A percentile compares a stretch with the other conserved stretches of the same genome.
phyloP scores from a whole-genome alignment of 768 basidiomycete genomes.

The Pisolithus albus region DNA sequence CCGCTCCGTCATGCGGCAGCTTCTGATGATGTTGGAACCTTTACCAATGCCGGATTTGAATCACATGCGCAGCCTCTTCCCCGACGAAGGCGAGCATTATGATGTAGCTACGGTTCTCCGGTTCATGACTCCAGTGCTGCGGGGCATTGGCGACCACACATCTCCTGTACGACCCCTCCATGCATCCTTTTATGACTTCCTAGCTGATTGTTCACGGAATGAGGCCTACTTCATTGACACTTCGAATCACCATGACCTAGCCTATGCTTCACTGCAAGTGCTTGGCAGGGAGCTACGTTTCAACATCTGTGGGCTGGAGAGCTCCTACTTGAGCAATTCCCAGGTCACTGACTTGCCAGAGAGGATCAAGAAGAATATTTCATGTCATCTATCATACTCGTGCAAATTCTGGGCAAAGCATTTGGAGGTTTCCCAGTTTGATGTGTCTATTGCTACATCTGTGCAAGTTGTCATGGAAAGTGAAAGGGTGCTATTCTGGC shows the following conservation, averaged over 20 bases:
- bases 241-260: slow-evolving; percentile 14
- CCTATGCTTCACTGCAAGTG: slow-evolving; percentile 15
- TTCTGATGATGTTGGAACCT: slow-evolving; percentile 4
- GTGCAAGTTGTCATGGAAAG: background rate
- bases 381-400: slow-evolving; percentile 4
- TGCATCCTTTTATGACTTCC: slow-evolving; percentile 25
- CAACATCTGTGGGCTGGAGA: slow-evolving; percentile 29
- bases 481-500: slow-evolving; percentile 6
- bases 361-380: background rate
- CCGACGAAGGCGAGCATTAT: background rate
- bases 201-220: slow-evolving; percentile 10
- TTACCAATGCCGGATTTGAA: background rate
- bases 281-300: slow-evolving; percentile 27
- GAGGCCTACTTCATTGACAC: slow-evolving; percentile 9
- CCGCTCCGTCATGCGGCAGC: background rate
- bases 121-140: slow-evolving; percentile 4
- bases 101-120: background rate
- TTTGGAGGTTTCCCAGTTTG: background rate
- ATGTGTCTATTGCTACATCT: background rate
- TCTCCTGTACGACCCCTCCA: slow-evolving; percentile 16
- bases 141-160: background rate
- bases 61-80: background rate
- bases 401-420: slow-evolving; percentile 10
- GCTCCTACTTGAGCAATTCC: slow-evolving; percentile 23
- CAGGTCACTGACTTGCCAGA: slow-evolving; percentile 9